Evolutionary conservation across 176 grass and related monocot species (phyloP), one percentile per base, ranked within the genome.

Genomic region (Phragmites australis): DNA sequence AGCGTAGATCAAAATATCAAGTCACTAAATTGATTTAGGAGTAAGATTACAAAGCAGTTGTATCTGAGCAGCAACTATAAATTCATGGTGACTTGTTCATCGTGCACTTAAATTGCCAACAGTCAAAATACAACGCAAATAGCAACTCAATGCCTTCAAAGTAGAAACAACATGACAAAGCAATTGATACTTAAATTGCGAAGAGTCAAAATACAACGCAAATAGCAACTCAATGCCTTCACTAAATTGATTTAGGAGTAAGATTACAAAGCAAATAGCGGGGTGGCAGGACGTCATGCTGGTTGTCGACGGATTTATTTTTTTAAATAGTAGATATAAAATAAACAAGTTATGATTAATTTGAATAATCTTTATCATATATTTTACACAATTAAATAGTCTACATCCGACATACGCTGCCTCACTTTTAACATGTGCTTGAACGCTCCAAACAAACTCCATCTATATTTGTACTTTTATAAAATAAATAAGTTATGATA

Each of bases 131-230:
- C 25, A 53, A 3, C 25, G 22, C 25, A 63, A 72, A 32, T 11
- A 65, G 37, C 55, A 71, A 82, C 26, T 25, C 29, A 19, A 11
- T 44, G 71, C 42, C 34, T 70, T 71, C 29, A 13, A n/a, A 55
- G 50, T 27, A 82, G 22, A 41, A 61, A 73, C 31, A 88, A 66
- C 12, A 78, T 57, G 17, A 79, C 30, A 69, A 44, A 70, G 27
- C 4, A 47, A 80, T 46, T 76, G 15, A n/a, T n/a, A 75, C 34
- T 37, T 61, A 70, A 53, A 52, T 32, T 70, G 45, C 2, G 13
- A 10, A 42, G 15, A 31, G 22, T 63, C 9, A 51, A 50, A 29
- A 25, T 29, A 42, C 25, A 53, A 3, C 25, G 22, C 25, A 63
- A 72, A 32, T 11, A 65, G 37, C 55, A 71, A 82, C 26, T 25